A percentile compares a stretch with the other conserved stretches of the same genome.
Conservation (phyloP, 1,284 basidiomycete genomes). For the Schizophyllum amplum region DNA sequence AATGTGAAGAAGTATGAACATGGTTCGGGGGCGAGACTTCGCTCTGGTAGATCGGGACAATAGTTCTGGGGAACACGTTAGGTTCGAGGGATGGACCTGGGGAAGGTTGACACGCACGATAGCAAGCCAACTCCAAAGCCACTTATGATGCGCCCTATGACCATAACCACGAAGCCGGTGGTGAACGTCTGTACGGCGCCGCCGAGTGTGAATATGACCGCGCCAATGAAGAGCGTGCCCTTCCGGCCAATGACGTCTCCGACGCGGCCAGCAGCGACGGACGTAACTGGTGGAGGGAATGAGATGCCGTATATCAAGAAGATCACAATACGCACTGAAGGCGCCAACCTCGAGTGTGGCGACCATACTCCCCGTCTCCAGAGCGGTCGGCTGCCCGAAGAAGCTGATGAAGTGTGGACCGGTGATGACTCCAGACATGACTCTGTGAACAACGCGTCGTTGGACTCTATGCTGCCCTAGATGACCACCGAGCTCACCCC, state of each 20-base stretch:
- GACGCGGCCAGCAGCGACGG: slow-evolving; percentile 78
- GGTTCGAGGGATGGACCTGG: neutral
- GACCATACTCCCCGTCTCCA: slow-evolving; percentile 79
- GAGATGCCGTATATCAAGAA: neutral
- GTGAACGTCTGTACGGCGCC: slow-evolving; percentile 87
- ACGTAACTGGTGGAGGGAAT: slow-evolving; percentile 56
- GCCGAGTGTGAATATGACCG: slow-evolving; percentile 80
- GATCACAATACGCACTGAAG: slow-evolving; percentile 50
- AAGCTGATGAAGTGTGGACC: slow-evolving; percentile 82
- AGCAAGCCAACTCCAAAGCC: slow-evolving; percentile 92
- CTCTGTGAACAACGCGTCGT: slow-evolving; percentile 30
- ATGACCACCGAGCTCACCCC: slow-evolving; percentile 44
- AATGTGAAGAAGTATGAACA: slow-evolving; percentile 34
- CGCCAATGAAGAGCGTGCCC: slow-evolving; percentile 82
- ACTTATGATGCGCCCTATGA: slow-evolving; percentile 78
- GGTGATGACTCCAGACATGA: slow-evolving; percentile 90
- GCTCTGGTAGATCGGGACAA: slow-evolving; percentile 95
- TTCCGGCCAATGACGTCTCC: slow-evolving; percentile 85
- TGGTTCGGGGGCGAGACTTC: slow-evolving; percentile 93
- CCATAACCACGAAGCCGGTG: slow-evolving; percentile 76
- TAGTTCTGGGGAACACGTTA: slow-evolving; percentile 51
- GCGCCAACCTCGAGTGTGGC: slow-evolving; percentile 89
- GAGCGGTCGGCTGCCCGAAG: slow-evolving; percentile 69
- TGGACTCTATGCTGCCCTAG: slow-evolving; percentile 7
- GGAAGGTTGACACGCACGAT: slow-evolving; percentile 47